These are phyloP conservation scores for Pavlovales sp. DNA, from an alignment of 208 protist species.

Conservation along the genomic window DNA sequence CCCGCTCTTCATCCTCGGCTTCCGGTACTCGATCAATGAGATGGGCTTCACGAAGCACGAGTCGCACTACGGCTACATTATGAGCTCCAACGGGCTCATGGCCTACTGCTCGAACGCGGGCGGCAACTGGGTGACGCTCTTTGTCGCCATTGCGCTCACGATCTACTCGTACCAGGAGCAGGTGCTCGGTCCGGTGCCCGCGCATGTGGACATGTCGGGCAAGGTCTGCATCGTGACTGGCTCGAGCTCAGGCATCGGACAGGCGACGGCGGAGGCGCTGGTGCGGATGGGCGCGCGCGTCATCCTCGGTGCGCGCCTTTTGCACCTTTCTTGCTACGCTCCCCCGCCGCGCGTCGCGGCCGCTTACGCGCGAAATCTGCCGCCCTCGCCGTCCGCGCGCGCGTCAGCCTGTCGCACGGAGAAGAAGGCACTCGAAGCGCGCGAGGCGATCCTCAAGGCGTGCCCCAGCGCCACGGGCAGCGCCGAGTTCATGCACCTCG, in stretches of 20 bases:
- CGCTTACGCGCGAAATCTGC: neutral
- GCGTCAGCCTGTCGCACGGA: neutral
- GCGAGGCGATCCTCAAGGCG: neutral
- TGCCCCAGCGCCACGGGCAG: neutral
- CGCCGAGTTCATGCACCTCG: neutral
- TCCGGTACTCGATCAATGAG: neutral
- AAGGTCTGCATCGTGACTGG: neutral
- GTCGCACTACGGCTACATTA: neutral
- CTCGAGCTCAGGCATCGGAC: neutral
- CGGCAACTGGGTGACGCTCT: neutral
- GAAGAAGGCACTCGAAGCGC: neutral
- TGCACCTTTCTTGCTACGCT: too few relatives aligned
- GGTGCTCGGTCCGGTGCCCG: neutral
- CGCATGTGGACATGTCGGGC: neutral
- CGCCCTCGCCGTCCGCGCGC: too few relatives aligned
- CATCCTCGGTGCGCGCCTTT: constrained; percentile 16
- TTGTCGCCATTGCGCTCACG: neutral
- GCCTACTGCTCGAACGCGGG: neutral
- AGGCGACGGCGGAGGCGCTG: neutral
- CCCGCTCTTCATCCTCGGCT: neutral
- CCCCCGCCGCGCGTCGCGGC: too few relatives aligned
- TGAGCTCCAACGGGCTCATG: neutral
- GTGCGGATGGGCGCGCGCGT: neutral
- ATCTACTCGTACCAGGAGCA: neutral
- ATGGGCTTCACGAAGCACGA: neutral